Percentiles rank a stretch among this genome's conserved stretches.
Evolutionary conservation across 257 asterid species (phyloP).

Genomic region (Gynochthodes officinalis): DNA sequence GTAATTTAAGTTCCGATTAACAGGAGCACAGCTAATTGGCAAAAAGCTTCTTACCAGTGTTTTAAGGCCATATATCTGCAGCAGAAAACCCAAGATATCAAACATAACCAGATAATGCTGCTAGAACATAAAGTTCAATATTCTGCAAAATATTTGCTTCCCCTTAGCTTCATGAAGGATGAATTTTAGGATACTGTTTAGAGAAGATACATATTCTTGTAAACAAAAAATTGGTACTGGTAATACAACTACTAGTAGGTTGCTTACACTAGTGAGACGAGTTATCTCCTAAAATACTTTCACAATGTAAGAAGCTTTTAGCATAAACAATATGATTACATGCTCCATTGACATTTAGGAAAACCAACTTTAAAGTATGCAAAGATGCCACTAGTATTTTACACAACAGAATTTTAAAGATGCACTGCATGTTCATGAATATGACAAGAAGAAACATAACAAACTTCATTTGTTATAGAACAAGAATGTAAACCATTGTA

Average conservation of each 20-base stretch:
- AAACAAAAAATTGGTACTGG: background rate
- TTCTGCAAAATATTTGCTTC: background rate
- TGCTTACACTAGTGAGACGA: background rate
- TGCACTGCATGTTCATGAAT: background rate
- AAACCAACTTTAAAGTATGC: background rate
- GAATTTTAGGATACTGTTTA: background rate
- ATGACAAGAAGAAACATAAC: background rate
- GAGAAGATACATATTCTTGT: background rate
- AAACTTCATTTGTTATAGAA: background rate
- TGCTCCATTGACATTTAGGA: background rate
- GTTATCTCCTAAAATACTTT: background rate
- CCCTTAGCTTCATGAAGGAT: background rate
- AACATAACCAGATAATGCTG: background rate
- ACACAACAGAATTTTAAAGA: background rate
- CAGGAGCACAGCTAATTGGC: conserved; percentile 45
- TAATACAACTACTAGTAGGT: background rate
- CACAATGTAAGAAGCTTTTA: background rate
- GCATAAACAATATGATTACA: background rate
- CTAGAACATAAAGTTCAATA: background rate
- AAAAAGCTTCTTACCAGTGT: conserved; percentile 69
- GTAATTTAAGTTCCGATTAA: conserved; percentile 45
- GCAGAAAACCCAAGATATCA: conserved; percentile 1
- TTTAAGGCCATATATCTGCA: conserved; percentile 87
- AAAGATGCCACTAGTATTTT: background rate
- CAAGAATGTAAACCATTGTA: background rate